Evolutionary conservation across 106 monocot genomes (phyloP).

Genomic region (Acorus gramineus): DNA sequence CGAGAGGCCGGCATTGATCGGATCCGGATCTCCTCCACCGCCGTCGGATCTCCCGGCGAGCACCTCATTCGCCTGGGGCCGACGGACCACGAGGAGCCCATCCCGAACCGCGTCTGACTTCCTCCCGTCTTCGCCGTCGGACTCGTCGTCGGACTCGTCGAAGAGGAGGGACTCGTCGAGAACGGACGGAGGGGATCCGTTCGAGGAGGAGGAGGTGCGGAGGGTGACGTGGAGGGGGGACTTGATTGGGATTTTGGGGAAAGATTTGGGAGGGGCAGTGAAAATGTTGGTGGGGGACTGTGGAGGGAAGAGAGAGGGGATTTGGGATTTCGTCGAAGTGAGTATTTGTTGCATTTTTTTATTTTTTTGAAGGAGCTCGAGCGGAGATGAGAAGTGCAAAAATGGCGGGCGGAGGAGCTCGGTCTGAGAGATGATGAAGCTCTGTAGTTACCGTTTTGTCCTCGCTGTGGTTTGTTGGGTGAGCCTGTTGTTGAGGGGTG

Average conservation of each 20-base stretch:
- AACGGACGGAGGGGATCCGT: not conserved
- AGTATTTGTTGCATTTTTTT: too few relatives aligned
- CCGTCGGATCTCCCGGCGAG: not conserved
- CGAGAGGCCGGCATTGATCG: constrained; percentile 40
- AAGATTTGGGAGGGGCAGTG: constrained; percentile 8
- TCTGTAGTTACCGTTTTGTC: too few relatives aligned
- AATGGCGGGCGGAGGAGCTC: too few relatives aligned
- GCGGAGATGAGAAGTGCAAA: too few relatives aligned
- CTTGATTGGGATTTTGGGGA: constrained; percentile 13
- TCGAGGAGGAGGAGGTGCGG: constrained; percentile 15
- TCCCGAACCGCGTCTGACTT: constrained; percentile 4
- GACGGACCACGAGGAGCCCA: constrained; percentile 28
- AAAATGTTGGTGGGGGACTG: constrained; percentile 8
- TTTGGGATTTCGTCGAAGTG: constrained; percentile 1
- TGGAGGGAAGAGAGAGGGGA: constrained; percentile 17
- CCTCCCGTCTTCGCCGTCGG: constrained; percentile 3
- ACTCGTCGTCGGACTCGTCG: constrained; percentile 10
- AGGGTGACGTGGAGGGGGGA: constrained; percentile 9
- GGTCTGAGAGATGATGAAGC: too few relatives aligned
- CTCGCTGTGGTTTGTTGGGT: too few relatives aligned
- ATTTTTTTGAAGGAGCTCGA: too few relatives aligned
- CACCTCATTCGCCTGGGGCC: constrained; percentile 40
- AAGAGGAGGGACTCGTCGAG: constrained; percentile 14
- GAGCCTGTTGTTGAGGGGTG: too few relatives aligned
- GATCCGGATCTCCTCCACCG: constrained; percentile 5